phyloP scores from a whole-genome alignment of 2,329 filamentous ascomycete species.

The Colletotrichum abscissum region DNA sequence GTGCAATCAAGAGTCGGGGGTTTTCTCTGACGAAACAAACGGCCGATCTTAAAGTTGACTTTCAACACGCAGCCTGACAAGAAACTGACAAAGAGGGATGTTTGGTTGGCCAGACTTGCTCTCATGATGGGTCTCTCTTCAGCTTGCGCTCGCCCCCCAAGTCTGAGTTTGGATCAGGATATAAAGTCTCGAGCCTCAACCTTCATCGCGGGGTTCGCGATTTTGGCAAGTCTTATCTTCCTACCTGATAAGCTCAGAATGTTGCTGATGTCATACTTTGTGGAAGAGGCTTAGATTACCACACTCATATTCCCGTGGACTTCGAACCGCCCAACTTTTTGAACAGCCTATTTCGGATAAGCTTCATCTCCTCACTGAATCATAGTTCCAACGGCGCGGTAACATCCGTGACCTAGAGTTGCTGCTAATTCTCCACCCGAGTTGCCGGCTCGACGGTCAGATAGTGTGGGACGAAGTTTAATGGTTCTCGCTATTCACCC shows the following conservation, averaged over 20 bases:
- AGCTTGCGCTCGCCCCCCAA: background rate
- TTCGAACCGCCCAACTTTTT: background rate
- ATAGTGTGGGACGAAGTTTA: background rate
- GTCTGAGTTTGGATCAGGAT: background rate
- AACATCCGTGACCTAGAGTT: background rate
- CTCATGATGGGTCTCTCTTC: background rate
- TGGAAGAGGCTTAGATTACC: background rate
- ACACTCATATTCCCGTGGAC: background rate
- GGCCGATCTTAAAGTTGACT: background rate
- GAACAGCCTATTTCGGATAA: background rate
- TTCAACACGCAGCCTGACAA: constrained; percentile 12
- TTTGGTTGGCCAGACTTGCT: background rate
- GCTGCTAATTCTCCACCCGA: background rate
- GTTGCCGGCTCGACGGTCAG: background rate
- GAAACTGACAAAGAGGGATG: constrained; percentile 3
- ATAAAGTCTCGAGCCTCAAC: background rate
- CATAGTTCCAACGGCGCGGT: background rate
- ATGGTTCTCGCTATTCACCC: background rate
- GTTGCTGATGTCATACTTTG: background rate
- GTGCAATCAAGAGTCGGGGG: too few species aligned
- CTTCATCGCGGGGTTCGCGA: background rate
- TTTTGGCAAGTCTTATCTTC: too few species aligned
- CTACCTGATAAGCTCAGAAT: background rate
- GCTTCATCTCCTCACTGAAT: background rate
- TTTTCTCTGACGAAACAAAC: constrained; percentile 4